Conservation (phyloP, 2,329 filamentous ascomycete species). For the Botrytis elliptica region DNA sequence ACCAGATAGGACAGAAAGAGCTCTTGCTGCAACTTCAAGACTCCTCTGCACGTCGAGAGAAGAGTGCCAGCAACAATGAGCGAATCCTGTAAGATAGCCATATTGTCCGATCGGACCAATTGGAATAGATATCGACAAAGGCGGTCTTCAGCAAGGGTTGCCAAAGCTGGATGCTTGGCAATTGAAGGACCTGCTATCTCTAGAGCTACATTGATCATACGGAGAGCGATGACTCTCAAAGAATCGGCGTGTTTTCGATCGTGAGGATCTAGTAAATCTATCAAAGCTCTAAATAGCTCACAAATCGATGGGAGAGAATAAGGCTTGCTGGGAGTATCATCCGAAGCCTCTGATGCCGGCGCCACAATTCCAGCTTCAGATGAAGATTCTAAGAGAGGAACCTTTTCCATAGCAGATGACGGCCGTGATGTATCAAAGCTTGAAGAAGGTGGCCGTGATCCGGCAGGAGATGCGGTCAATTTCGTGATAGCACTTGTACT, state of each 20-base stretch:
- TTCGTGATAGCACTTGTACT: slow-evolving; percentile 59
- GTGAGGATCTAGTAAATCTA: slow-evolving; percentile 90
- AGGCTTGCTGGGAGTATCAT: slow-evolving; percentile 65
- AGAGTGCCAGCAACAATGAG: slow-evolving; percentile 88
- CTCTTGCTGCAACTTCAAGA: slow-evolving; percentile 95
- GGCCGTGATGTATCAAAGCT: slow-evolving; percentile 44
- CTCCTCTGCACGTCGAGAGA: slow-evolving; percentile 82
- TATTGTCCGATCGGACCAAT: slow-evolving; percentile 91
- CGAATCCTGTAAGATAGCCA: slow-evolving; percentile 90
- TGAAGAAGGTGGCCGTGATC: slow-evolving; percentile 42
- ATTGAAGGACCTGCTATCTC: slow-evolving; percentile 96
- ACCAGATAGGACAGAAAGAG: slow-evolving; percentile 93
- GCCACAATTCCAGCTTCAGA: slow-evolving; percentile 33
- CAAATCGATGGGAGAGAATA: slow-evolving; percentile 93
- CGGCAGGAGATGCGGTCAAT: slow-evolving; percentile 47
- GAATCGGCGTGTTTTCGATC: slow-evolving; percentile 90
- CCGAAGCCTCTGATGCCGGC: slow-evolving; percentile 36
- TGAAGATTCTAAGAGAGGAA: slow-evolving; percentile 7
- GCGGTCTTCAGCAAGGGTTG: slow-evolving; percentile 85
- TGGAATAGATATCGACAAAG: slow-evolving; percentile 95
- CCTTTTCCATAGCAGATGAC: slow-evolving; percentile 29
- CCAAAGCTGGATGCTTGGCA: slow-evolving; percentile 84
- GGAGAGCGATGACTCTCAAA: slow-evolving; percentile 94
- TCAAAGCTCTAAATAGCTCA: slow-evolving; percentile 89
- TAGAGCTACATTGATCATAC: slow-evolving; percentile 94